Base-by-base conservation (phyloP, 1,284 basidiomycete species). In the Ceratobasidium sp. region DNA sequence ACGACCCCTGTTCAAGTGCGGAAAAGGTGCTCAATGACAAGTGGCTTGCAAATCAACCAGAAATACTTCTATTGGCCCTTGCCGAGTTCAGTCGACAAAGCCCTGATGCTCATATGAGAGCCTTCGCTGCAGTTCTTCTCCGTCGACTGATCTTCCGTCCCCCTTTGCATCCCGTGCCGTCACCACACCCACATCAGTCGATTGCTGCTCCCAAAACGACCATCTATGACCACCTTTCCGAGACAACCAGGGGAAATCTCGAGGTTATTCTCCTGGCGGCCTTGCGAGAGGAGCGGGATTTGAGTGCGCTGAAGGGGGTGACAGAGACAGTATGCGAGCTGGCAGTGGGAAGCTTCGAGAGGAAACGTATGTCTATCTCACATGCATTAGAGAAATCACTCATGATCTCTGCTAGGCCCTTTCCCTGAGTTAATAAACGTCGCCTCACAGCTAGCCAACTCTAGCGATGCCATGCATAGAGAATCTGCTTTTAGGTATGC, bases 51-150 rank as follows among this genome's bases (percentile, higher is more conserved):
- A 89, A 90, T 78, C 89, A 89, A 1, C 92, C 92, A 5, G 91
- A 93, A 83, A 84, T 90, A 8, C 92, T 92, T 77, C 81, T 93
- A 16, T 85, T 93, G 34, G 92, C 90, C 0, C 82, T 93, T 43
- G 87, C 90, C 1, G 90, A 92, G 81, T 92, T 92, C 76, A 88
- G 91, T 13, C 88, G 90, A 84, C 85, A 39, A 89, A 90, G 43
- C 89, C 91, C 78, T 90, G 81, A 91, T 91, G 79, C 81, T 87
- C 85, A 74, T 37, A 71, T 73, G 64, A 43, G 66, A 41, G 68
- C 91, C 0, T 93, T 93, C 81, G 91, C 91, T 1, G 84, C 93
- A 41, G 90, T 93, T 14, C 87, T 93, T 29, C 86, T 93, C 39
- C 86, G 92, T 8, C 87, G 92, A 8, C 85, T 93, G 4, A 86